Evolutionary conservation across 2,329 filamentous ascomycete genomes (phyloP).

Genomic region (Botrytis porri): DNA sequence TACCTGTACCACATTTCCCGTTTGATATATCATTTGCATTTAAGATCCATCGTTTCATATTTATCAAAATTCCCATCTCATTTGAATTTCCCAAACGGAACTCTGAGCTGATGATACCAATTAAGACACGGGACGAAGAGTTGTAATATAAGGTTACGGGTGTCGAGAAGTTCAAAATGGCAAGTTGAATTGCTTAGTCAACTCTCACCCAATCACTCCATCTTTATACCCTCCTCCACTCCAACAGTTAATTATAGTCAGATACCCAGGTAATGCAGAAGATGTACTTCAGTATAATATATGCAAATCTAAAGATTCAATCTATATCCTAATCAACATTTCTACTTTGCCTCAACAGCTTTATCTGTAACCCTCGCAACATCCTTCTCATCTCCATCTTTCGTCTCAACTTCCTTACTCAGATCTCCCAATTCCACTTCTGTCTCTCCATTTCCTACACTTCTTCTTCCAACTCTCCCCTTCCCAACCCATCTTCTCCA

Average conservation of each 20-base stretch:
- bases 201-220: neutral
- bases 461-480: neutral
- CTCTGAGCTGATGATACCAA: neutral
- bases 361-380: neutral
- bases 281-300: neutral
- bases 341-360: neutral
- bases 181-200: neutral
- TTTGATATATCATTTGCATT: neutral
- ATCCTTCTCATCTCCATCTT: neutral
- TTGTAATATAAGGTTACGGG: neutral
- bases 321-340: neutral
- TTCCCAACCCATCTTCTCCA: slow-evolving; percentile 63
- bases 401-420: neutral
- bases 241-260: neutral
- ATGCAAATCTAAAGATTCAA: neutral
- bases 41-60: too few species aligned
- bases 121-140: neutral
- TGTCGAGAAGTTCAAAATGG: neutral
- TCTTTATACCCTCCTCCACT: neutral
- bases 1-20: neutral
- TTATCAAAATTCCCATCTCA: neutral
- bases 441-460: neutral
- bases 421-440: neutral
- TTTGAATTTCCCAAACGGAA: neutral
- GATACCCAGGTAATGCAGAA: neutral